phyloP scores from a whole-genome alignment of 768 basidiomycete species.

The Lactarius quietus region DNA sequence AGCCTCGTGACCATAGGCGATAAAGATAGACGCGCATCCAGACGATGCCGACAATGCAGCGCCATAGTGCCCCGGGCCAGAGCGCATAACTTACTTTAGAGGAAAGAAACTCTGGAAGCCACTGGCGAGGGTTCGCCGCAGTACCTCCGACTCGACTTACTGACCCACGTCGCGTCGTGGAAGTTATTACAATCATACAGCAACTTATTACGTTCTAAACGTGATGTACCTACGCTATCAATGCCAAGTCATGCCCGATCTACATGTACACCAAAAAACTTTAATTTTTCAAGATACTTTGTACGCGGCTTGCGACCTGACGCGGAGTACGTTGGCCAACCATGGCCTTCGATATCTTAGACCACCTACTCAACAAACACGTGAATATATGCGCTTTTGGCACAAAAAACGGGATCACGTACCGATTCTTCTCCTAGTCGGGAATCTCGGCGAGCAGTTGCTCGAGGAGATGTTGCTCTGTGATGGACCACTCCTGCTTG shows the following conservation, averaged over 20 bases:
- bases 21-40: too few species aligned
- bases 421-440: conserved; percentile 73
- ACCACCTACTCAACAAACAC: conserved; percentile 51
- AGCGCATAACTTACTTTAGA: too few species aligned
- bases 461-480: conserved; percentile 75
- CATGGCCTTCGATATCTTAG: conserved; percentile 81
- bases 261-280: conserved; percentile 60
- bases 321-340: conserved; percentile 68
- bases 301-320: conserved; percentile 85
- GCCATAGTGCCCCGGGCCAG: too few species aligned
- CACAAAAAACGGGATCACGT: conserved; percentile 27
- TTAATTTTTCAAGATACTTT: conserved; percentile 84
- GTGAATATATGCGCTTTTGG: conserved; percentile 9
- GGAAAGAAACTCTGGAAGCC: too few species aligned
- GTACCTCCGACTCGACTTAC: too few species aligned
- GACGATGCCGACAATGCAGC: too few species aligned
- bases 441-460: conserved; percentile 72
- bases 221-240: too few species aligned
- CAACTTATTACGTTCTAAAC: too few species aligned
- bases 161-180: too few species aligned
- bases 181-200: too few species aligned
- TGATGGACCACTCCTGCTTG: conserved; percentile 73
- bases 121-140: too few species aligned
- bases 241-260: conserved; percentile 26
- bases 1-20: too few species aligned